A percentile compares a stretch with the other conserved stretches of the same genome.
These are phyloP conservation scores for Candida hungchunana DNA, from an alignment of 805 yeast species.

Conservation along the genomic window DNA sequence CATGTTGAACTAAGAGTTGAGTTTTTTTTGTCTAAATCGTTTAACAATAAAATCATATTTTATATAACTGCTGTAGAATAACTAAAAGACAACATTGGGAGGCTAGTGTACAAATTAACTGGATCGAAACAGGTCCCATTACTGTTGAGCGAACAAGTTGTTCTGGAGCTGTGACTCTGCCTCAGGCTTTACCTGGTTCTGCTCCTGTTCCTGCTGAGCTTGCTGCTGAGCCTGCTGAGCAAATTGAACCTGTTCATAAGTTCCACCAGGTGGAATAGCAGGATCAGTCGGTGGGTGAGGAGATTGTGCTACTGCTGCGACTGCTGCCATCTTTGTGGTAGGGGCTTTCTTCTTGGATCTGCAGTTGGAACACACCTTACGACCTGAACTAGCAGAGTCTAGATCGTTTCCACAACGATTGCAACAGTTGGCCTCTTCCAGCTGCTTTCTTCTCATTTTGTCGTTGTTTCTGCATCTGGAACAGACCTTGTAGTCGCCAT, in stretches of 20 bases:
- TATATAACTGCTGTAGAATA: not conserved
- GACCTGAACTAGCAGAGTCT: conserved; percentile 41
- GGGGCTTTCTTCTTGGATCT: conserved; percentile 47
- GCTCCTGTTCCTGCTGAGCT: too few species aligned
- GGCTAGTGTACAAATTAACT: not conserved
- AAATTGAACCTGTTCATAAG: conserved; percentile 7
- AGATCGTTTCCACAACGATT: conserved; percentile 56
- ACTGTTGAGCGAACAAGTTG: conserved; percentile 22
- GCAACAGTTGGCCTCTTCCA: conserved; percentile 57
- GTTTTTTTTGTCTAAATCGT: not conserved
- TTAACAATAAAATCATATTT: not conserved
- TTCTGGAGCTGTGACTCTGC: conserved; percentile 22
- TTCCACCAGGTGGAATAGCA: not conserved
- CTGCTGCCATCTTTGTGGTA: conserved; percentile 11
- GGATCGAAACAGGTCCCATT: not conserved
- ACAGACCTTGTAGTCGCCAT: conserved; percentile 55
- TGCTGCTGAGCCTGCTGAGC: conserved; percentile 15
- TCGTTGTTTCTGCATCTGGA: conserved; percentile 60
- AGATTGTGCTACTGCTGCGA: conserved; percentile 7
- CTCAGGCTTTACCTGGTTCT: too few species aligned
- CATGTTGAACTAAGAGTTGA: conserved; percentile 33
- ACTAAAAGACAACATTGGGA: too few species aligned
- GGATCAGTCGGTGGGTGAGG: not conserved
- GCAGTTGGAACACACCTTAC: conserved; percentile 53
- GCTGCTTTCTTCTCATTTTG: conserved; percentile 48